Evolutionary conservation across 345 rosid genomes (phyloP), one percentile per base, ranked within the genome.

Genomic region (Citropsis articulata): DNA sequence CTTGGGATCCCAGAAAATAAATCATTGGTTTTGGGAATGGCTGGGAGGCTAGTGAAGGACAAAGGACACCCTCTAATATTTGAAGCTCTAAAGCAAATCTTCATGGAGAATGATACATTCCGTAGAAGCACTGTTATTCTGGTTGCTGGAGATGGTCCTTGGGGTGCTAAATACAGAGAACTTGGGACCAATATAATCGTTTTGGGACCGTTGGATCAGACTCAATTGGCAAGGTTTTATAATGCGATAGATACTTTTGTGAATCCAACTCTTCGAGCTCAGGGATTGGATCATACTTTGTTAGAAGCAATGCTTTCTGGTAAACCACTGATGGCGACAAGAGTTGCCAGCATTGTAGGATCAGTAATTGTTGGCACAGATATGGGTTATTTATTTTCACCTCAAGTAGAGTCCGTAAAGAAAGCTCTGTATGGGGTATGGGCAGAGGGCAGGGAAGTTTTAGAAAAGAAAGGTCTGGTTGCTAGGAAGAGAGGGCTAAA

Each of bases 101-200:
- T 90, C 19, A 60, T 21, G 31, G 98, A 93, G 77, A 90, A 89
- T 64, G 82, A 72, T 22, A 69, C 69, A 7, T 91, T 91, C 73
- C 88, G 86, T 24, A 81, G 82, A 69, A 84, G 77, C 63, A 83
- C 85, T 4, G 73, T 88, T 48, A 76, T 95, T 72, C 88, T 95
- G 57, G 91, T 95, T 42, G 97, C 98, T 35, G 97, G 98, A 61
- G 93, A 95, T 83, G 99, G 99, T 73, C 98, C 97, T 36, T 95
- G 99, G 98, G 89, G 93, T 28, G 82, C 76, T n/a, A 91, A 96
- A 84, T 95, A 91, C 87, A 81, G 81, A 83, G 94, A 86, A 66
- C 88, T 95, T 8, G 96, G 98, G 21, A 70, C 86, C 57, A 91
- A 85, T n/a, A 75, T 83, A 33, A 80, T 91, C 21, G 92, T 90